Evolutionary conservation across 164 flowering plant species (phyloP).

Genomic region (Litsea cubeba): DNA sequence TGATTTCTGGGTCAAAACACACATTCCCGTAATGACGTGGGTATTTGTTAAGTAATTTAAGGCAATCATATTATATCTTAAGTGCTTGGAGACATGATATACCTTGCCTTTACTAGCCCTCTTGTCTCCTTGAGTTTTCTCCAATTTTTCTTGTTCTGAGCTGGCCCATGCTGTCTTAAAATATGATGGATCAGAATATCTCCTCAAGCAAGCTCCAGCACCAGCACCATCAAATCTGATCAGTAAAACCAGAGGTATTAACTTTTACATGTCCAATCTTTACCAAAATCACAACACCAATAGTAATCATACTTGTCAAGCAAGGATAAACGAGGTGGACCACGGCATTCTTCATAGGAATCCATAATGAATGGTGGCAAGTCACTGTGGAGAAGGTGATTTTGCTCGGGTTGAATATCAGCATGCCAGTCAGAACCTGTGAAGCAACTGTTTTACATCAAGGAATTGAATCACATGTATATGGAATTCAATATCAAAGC

Average conservation of each 20-base stretch:
- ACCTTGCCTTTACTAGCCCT: slow-evolving; percentile 64
- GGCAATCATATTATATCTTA: not conserved
- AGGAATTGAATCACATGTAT: slow-evolving; percentile 14
- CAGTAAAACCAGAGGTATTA: not conserved
- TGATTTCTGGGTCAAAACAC: not conserved
- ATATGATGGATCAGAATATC: slow-evolving; percentile 19
- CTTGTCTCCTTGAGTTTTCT: slow-evolving; percentile 39
- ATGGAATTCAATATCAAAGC: not conserved
- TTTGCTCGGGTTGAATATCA: slow-evolving; percentile 41
- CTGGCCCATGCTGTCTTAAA: slow-evolving; percentile 11
- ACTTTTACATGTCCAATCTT: not conserved
- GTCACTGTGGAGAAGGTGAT: slow-evolving; percentile 67
- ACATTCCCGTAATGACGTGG: not conserved
- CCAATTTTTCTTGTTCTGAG: slow-evolving; percentile 15
- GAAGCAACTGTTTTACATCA: slow-evolving; percentile 28
- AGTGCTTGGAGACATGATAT: not conserved
- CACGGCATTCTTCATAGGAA: slow-evolving; percentile 81
- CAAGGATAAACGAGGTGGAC: slow-evolving; percentile 75
- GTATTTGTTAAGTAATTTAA: not conserved
- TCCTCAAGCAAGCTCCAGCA: slow-evolving; percentile 18
- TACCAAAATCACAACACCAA: not conserved
- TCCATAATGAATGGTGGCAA: slow-evolving; percentile 82
- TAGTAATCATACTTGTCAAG: slow-evolving; percentile 69
- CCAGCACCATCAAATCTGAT: slow-evolving; percentile 21
- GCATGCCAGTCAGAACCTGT: slow-evolving; percentile 94